phyloP scores from a whole-genome alignment of 2,329 filamentous ascomycete species.

The Tolypocladium amazonense region DNA sequence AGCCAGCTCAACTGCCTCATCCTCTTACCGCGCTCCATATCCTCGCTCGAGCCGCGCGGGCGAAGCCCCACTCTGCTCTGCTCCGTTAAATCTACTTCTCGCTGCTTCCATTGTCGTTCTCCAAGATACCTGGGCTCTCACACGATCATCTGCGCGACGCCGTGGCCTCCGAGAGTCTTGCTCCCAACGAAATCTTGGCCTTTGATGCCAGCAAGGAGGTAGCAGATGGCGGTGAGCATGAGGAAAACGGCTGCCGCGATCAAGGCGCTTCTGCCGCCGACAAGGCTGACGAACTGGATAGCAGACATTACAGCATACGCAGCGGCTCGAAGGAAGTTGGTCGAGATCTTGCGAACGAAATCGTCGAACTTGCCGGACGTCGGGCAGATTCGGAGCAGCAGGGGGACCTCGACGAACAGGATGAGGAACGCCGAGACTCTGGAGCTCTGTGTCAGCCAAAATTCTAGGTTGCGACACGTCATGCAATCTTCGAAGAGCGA shows the following conservation, averaged over 20 bases:
- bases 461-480: not conserved
- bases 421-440: slow-evolving; percentile 64
- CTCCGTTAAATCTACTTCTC: not conserved
- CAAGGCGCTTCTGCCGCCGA: slow-evolving; percentile 54
- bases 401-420: slow-evolving; percentile 81
- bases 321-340: slow-evolving; percentile 90
- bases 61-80: not conserved
- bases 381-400: slow-evolving; percentile 94
- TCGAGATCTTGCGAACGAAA: slow-evolving; percentile 84
- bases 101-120: not conserved
- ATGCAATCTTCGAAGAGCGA: slow-evolving; percentile 3
- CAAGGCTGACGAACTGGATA: slow-evolving; percentile 75
- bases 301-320: slow-evolving; percentile 75
- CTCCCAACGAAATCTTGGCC: slow-evolving; percentile 81
- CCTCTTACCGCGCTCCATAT: not conserved
- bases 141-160: slow-evolving; percentile 97
- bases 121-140: slow-evolving; percentile 27
- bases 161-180: slow-evolving; percentile 90
- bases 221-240: slow-evolving; percentile 67
- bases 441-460: slow-evolving; percentile 1
- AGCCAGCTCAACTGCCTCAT: not conserved
- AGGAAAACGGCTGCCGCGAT: slow-evolving; percentile 82
- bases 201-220: slow-evolving; percentile 67
- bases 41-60: not conserved
- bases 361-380: slow-evolving; percentile 82